Evolutionary conservation across 2,329 filamentous ascomycete species (phyloP).

Genomic region (Waltergamsia citrina): DNA sequence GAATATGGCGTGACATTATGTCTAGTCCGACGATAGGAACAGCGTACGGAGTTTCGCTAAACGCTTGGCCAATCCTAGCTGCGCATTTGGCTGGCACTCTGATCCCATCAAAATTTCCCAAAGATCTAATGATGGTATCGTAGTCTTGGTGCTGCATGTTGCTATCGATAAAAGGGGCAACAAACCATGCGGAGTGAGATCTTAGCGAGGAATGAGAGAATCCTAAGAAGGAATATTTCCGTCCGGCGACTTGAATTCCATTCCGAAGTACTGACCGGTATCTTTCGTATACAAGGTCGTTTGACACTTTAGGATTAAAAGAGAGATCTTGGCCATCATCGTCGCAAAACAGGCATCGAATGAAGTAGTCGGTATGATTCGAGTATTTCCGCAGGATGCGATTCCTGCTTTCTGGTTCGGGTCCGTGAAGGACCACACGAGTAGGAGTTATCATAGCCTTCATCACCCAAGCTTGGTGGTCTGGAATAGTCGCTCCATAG

Average conservation of each 20-base stretch:
- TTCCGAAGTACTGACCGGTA: conserved; percentile 50
- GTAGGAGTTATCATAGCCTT: conserved; percentile 51
- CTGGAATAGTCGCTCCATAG: conserved; percentile 15
- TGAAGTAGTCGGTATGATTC: conserved; percentile 50
- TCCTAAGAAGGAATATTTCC: conserved; percentile 57
- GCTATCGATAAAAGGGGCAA: conserved; percentile 33
- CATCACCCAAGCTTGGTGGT: conserved; percentile 40
- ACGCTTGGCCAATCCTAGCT: conserved; percentile 56
- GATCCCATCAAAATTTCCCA: conserved; percentile 43
- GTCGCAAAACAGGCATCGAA: conserved; percentile 65
- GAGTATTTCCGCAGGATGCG: conserved; percentile 59
- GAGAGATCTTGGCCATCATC: conserved; percentile 59
- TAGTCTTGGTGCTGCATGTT: conserved; percentile 21
- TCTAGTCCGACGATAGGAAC: conserved; percentile 34
- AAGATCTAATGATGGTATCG: conserved; percentile 30
- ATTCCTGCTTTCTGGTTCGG: conserved; percentile 59
- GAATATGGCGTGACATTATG: conserved; percentile 24
- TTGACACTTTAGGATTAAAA: conserved; percentile 39
- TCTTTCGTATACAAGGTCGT: conserved; percentile 41
- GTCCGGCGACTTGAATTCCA: conserved; percentile 55
- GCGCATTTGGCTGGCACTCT: conserved; percentile 45
- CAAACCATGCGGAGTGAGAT: conserved; percentile 60
- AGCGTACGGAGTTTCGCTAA: conserved; percentile 63
- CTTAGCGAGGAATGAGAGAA: conserved; percentile 74
- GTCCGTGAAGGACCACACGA: conserved; percentile 45